These are phyloP conservation scores for Chrysosphaeria jannelii DNA, from an alignment of 2,329 filamentous ascomycete species.

Conservation along the genomic window DNA sequence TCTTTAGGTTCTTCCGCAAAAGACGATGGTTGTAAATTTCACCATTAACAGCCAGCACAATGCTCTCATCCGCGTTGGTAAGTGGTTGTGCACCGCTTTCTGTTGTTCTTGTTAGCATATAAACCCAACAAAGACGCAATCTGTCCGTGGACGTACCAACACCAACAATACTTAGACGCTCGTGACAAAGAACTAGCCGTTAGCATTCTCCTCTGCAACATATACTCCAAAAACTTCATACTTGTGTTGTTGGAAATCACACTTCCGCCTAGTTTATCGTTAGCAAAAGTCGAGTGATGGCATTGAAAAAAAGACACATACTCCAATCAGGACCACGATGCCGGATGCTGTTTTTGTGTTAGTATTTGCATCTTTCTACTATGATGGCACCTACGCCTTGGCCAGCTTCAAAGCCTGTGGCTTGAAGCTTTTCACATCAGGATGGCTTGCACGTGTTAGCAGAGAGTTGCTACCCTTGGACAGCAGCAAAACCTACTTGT, in stretches of 20 bases:
- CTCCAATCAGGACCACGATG: slow-evolving; percentile 98
- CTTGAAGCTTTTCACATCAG: slow-evolving; percentile 91
- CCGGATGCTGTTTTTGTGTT: slow-evolving; percentile 31
- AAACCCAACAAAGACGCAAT: background rate
- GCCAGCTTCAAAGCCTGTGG: slow-evolving; percentile 74
- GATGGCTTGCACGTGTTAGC: slow-evolving; percentile 33
- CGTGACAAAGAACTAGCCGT: slow-evolving; percentile 89
- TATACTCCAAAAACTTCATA: too few species aligned
- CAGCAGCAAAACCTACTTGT: slow-evolving; percentile 29
- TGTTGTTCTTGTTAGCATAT: slow-evolving; percentile 12
- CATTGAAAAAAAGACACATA: slow-evolving; percentile 14
- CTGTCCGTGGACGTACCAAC: slow-evolving; percentile 32
- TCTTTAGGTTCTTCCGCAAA: slow-evolving; percentile 62
- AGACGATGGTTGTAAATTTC: slow-evolving; percentile 99
- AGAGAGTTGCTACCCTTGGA: too few species aligned
- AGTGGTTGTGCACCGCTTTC: slow-evolving; percentile 90
- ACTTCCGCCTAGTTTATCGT: slow-evolving; percentile 79
- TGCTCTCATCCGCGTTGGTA: slow-evolving; percentile 63
- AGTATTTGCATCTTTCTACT: slow-evolving; percentile 1
- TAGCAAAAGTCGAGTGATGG: background rate
- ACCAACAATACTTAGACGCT: slow-evolving; percentile 90
- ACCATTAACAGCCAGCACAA: slow-evolving; percentile 90
- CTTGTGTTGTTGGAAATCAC: slow-evolving; percentile 74
- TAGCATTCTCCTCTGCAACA: too few species aligned
- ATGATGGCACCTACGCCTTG: slow-evolving; percentile 66